Evolutionary conservation across 1,284 basidiomycete species (phyloP).

Genomic region (Rhodotorula sp.): DNA sequence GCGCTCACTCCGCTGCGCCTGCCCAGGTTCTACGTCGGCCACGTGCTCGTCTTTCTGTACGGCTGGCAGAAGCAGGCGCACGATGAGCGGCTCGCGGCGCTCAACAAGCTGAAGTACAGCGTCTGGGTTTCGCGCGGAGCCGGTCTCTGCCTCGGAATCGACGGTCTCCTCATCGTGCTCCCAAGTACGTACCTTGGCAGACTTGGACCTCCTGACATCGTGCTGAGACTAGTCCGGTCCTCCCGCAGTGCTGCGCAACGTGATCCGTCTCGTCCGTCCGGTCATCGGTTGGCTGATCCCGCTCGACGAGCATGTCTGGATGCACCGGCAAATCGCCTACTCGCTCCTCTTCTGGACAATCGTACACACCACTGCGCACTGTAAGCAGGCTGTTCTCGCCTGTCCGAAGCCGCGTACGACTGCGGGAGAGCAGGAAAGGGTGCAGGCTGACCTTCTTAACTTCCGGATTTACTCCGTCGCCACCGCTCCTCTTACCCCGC

Average conservation of each 20-base stretch:
- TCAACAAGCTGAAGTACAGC: conserved; percentile 73
- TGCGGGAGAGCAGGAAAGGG: no score
- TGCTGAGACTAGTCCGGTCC: no score
- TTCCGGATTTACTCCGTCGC: background rate
- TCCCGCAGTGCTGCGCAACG: conserved; percentile 65
- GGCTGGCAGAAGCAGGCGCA: conserved; percentile 42
- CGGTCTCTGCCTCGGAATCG: conserved; percentile 76
- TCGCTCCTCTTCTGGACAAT: conserved; percentile 70
- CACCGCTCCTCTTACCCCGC: no score
- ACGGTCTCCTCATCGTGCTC: conserved; percentile 75
- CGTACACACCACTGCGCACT: conserved; percentile 83
- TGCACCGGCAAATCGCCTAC: conserved; percentile 79
- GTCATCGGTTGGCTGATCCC: conserved; percentile 65
- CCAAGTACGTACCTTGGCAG: conserved; percentile 54
- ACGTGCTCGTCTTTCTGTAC: conserved; percentile 37
- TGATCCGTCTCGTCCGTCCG: conserved; percentile 74
- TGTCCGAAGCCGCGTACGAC: background rate
- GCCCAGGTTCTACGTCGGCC: conserved; percentile 41
- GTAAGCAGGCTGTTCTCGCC: conserved; percentile 7
- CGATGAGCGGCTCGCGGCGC: conserved; percentile 57
- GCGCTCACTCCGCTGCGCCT: background rate
- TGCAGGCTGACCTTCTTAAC: background rate
- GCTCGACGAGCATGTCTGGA: conserved; percentile 81
- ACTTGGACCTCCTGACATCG: no score
- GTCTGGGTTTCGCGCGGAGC: conserved; percentile 84